Evolutionary conservation across 2,329 filamentous ascomycete species (phyloP).

Genomic region (Aspergillus pseudoglaucus): DNA sequence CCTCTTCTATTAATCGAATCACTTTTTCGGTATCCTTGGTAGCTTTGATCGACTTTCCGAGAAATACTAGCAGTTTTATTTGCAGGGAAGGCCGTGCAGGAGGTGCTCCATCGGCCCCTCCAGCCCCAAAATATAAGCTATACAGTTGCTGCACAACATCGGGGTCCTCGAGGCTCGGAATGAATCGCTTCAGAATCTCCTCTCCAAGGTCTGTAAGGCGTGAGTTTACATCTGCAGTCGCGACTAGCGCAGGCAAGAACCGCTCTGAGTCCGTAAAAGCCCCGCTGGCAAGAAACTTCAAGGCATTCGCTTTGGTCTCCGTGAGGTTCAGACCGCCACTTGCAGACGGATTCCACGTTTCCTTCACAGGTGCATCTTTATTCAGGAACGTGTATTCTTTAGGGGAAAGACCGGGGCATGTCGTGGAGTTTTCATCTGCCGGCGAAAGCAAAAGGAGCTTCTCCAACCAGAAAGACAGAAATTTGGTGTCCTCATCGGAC

Average conservation of each 20-base stretch:
- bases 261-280: conserved; percentile 78
- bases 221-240: conserved; percentile 74
- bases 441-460: conserved; percentile 67
- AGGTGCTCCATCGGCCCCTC: conserved; percentile 34
- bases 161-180: conserved; percentile 61
- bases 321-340: conserved; percentile 59
- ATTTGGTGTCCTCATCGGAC: conserved; percentile 63
- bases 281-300: conserved; percentile 72
- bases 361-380: conserved; percentile 41
- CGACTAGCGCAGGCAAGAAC: conserved; percentile 76
- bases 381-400: conserved; percentile 66
- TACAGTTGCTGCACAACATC: conserved; percentile 61
- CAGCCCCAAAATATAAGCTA: conserved; percentile 62
- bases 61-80: conserved; percentile 66
- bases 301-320: conserved; percentile 62
- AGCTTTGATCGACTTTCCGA: conserved; percentile 70
- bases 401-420: conserved; percentile 56
- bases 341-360: conserved; percentile 57
- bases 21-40: conserved; percentile 64
- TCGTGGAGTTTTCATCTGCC: conserved; percentile 33
- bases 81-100: conserved; percentile 62
- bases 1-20: conserved; percentile 60
- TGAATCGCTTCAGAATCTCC: conserved; percentile 75
- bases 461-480: conserved; percentile 67
- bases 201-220: conserved; percentile 79